Conservation (phyloP, 2,329 filamentous ascomycete species). For the Trichoderma brevicompactum region DNA sequence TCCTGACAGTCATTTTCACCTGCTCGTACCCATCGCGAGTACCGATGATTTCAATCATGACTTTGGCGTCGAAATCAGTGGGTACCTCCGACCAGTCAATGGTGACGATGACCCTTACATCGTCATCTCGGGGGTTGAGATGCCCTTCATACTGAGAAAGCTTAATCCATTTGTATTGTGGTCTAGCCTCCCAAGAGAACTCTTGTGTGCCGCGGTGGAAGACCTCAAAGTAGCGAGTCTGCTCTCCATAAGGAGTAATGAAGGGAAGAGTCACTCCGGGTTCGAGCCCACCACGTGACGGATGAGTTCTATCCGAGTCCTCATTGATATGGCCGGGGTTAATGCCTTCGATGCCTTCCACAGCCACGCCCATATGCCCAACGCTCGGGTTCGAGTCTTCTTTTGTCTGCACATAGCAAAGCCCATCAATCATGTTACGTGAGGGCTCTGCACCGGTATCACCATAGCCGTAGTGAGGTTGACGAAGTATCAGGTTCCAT, state of each 20-base stretch:
- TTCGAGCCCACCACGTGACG: slow-evolving; percentile 42
- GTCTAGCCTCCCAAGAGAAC: slow-evolving; percentile 39
- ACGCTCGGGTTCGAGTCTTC: slow-evolving; percentile 55
- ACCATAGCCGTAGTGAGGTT: slow-evolving; percentile 52
- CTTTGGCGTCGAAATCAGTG: slow-evolving; percentile 48
- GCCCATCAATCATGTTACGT: slow-evolving; percentile 58
- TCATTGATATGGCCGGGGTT: slow-evolving; percentile 52
- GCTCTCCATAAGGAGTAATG: slow-evolving; percentile 41
- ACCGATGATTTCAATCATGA: slow-evolving; percentile 42
- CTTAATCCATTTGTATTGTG: slow-evolving; percentile 42
- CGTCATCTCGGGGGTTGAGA: slow-evolving; percentile 40
- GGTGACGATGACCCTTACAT: slow-evolving; percentile 39
- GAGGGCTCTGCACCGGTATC: slow-evolving; percentile 44
- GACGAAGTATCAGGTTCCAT: slow-evolving; percentile 61
- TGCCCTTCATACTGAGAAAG: slow-evolving; percentile 39
- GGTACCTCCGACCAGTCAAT: slow-evolving; percentile 47
- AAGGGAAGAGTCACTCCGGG: slow-evolving; percentile 39
- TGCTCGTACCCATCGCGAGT: slow-evolving; percentile 47
- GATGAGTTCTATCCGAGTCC: slow-evolving; percentile 57
- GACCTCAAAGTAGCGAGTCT: slow-evolving; percentile 42
- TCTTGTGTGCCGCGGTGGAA: slow-evolving; percentile 42
- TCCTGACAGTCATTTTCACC: slow-evolving; percentile 36
- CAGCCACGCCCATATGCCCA: slow-evolving; percentile 42
- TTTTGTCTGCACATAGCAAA: slow-evolving; percentile 56
- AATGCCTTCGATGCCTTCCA: slow-evolving; percentile 42